Base-by-base conservation (phyloP, 2,329 filamentous ascomycete genomes). In the Paraconiothyrium sp. region DNA sequence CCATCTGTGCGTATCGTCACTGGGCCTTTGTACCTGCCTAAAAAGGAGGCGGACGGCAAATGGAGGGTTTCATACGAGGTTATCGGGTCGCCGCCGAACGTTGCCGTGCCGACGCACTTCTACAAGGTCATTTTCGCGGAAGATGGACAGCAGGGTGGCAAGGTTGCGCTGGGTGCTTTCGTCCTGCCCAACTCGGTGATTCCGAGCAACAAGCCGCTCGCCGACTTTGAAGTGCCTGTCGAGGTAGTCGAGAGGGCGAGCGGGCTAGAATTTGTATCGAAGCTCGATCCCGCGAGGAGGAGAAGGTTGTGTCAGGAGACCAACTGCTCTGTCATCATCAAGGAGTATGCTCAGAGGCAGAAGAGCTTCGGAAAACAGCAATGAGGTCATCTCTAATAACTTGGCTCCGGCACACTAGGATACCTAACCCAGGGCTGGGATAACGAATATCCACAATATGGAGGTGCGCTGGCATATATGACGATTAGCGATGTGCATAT, bases 91-190 rank as follows among this genome's bases (percentile, higher is more conserved):
- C 95, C 95, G 67, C 94, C 95, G 8, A 96, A 93, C 73, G 91
- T 99, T 58, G 94, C 95, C 30, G 95, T 99, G 57, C 95, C 95
- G 3, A 99, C 95, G 24, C 95, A 99, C 80, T 99, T 99, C 82
- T 99, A 97, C 87, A 99, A 99, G 84, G 93, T 99, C 74, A 95
- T 99, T 71, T 97, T 95, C 74, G 95, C 92, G 30, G 95, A 99
- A 81, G 93, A 97, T 73, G 92, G 91, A 3, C 80, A 76, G 61
- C 80, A 77, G 10, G 92, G 92, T 20, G 75, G 76, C 11, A 76
- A 78, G 32, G 95, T 99, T 37, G 93, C 93, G 35, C 83, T 99
- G 39, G 95, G 92, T 49, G 95, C 95, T 8, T 99, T 99, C 74
- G 94, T 99, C 57, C 84, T 99, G 71, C 95, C 95, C 16, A 99